Percentiles rank a stretch among this genome's conserved stretches.
These are phyloP conservation scores for Kodamaea ohmeri DNA, from an alignment of 1,139 yeast genomes.

Conservation along the genomic window DNA sequence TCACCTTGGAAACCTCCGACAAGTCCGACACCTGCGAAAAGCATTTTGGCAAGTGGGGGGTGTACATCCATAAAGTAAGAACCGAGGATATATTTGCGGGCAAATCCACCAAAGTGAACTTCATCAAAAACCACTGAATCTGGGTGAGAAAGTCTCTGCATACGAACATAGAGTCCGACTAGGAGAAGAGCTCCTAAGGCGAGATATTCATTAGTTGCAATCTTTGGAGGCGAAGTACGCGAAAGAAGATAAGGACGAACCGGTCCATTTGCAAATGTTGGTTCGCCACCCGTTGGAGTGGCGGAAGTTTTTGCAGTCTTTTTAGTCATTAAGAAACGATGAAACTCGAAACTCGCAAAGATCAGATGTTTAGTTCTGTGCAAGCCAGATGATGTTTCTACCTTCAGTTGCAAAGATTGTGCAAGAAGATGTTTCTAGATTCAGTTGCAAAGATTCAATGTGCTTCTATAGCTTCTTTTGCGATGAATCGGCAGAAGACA, in stretches of 20 bases:
- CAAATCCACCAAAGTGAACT: conserved; percentile 61
- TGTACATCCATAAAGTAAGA: conserved; percentile 87
- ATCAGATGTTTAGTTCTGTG: no score
- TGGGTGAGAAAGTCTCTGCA: conserved; percentile 59
- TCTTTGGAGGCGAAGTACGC: conserved; percentile 20
- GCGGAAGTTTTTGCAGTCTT: no score
- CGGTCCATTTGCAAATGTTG: conserved; percentile 20
- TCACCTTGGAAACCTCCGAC: conserved; percentile 77
- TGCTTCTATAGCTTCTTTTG: no score
- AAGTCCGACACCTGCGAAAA: conserved; percentile 73
- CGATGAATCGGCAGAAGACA: no score
- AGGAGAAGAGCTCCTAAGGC: conserved; percentile 49
- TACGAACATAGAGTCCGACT: conserved; percentile 49
- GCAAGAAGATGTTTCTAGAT: no score
- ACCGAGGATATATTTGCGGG: conserved; percentile 70
- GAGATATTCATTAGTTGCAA: conserved; percentile 27
- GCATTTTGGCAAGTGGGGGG: conserved; percentile 90
- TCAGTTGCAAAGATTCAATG: no score
- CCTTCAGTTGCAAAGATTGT: no score
- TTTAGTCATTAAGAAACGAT: no score
- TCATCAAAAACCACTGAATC: conserved; percentile 91
- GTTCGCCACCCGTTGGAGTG: no score
- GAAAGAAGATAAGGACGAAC: conserved; percentile 29
- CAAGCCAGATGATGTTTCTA: no score
- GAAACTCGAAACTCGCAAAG: no score